These are phyloP conservation scores for Lunasporangiospora selenospora DNA, from an alignment of 192 early-diverging fungal species.

Conservation along the genomic window DNA sequence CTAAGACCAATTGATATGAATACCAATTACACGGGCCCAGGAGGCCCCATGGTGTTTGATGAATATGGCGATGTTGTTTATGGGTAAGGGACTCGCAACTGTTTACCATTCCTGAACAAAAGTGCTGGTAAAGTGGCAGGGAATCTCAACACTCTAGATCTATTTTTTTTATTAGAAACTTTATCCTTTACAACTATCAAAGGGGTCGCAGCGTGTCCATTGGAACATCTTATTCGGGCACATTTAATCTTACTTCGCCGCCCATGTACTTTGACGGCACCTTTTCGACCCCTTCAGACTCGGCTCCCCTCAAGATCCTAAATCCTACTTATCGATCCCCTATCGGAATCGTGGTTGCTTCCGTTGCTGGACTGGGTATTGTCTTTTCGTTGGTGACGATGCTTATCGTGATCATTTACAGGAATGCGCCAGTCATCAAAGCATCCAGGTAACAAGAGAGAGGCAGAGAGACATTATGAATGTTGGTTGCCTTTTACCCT, in stretches of 20 bases:
- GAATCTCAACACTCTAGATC: not conserved
- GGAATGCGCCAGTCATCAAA: constrained; percentile 49
- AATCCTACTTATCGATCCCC: constrained; percentile 33
- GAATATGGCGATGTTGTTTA: constrained; percentile 29
- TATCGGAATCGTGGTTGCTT: constrained; percentile 34
- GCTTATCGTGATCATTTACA: constrained; percentile 40
- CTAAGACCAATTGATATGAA: constrained; percentile 47
- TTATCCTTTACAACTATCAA: constrained; percentile 47
- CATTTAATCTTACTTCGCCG: constrained; percentile 31
- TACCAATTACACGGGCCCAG: constrained; percentile 53
- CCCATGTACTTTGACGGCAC: constrained; percentile 50
- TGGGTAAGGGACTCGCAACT: constrained; percentile 6
- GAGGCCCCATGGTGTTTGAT: constrained; percentile 43
- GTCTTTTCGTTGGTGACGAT: constrained; percentile 37
- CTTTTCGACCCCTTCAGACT: constrained; percentile 30
- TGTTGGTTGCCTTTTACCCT: not conserved
- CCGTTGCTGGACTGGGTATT: constrained; percentile 33
- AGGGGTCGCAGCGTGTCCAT: constrained; percentile 32
- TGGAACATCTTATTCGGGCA: constrained; percentile 42
- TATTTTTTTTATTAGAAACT: constrained; percentile 39
- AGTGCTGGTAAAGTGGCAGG: too few relatives aligned
- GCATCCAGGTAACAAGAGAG: constrained; percentile 48
- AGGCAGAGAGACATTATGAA: too few relatives aligned
- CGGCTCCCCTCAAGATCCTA: constrained; percentile 21
- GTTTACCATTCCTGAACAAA: not conserved